Evolutionary conservation across 2,329 filamentous ascomycete genomes (phyloP).

Genomic region (Neonectria ditissima): DNA sequence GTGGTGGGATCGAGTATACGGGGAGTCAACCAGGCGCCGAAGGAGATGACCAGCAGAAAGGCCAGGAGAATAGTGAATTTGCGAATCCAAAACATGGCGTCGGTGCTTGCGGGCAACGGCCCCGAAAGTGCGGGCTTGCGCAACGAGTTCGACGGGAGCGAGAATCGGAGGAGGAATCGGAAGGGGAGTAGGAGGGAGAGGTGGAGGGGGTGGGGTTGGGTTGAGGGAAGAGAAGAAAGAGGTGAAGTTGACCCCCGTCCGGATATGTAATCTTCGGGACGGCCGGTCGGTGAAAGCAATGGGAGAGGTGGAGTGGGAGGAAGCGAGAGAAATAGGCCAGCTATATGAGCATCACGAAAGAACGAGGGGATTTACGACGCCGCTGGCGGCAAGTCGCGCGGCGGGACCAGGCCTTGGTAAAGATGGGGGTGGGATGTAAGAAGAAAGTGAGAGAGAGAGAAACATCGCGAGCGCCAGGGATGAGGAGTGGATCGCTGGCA

Average conservation of each 20-base stretch:
- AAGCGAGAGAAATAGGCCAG: conserved; percentile 40
- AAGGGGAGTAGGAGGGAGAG: conserved; percentile 8
- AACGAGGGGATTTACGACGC: conserved; percentile 41
- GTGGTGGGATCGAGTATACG: conserved; percentile 71
- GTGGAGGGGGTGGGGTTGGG: background rate
- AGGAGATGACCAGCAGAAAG: conserved; percentile 58
- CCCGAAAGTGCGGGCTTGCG: conserved; percentile 16
- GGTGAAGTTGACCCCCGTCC: background rate
- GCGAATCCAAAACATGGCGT: conserved; percentile 61
- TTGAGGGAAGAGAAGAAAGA: background rate
- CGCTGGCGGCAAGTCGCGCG: conserved; percentile 43
- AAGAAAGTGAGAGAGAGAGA: conserved; percentile 23
- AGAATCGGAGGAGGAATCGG: conserved; percentile 28
- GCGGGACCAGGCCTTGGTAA: conserved; percentile 16
- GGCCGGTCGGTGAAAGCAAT: conserved; percentile 17
- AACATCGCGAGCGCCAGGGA: conserved; percentile 17
- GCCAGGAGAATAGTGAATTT: conserved; percentile 55
- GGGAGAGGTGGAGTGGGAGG: conserved; percentile 1
- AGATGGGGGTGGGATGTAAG: conserved; percentile 28
- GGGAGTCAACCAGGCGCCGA: conserved; percentile 64
- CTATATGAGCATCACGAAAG: conserved; percentile 47
- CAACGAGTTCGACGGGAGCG: conserved; percentile 15
- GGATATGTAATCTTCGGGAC: conserved; percentile 19
- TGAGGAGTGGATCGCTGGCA: conserved; percentile 22
- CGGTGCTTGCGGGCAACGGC: conserved; percentile 17